Conservation (phyloP, 352 stramenopile species). For the Pythium sukuiense region DNA sequence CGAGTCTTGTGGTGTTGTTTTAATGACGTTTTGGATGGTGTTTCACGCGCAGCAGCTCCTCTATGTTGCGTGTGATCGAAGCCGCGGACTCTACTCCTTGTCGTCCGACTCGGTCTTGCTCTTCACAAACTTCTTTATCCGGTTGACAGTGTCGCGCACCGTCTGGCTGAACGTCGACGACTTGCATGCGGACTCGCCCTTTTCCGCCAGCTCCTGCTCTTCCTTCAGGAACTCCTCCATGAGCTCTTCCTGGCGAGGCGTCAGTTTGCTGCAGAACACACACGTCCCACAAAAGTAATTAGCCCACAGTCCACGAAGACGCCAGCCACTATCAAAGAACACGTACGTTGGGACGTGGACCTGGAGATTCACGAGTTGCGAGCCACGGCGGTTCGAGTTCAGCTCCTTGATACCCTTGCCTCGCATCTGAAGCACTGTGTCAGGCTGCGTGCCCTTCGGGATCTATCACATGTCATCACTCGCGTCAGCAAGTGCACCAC, state of each 20-base stretch:
- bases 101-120: constrained; percentile 32
- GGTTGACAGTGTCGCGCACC: constrained; percentile 79
- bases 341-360: constrained; percentile 93
- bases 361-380: constrained; percentile 97
- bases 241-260: constrained; percentile 93
- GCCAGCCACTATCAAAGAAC: background rate
- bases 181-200: constrained; percentile 78
- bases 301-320: background rate
- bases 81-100: constrained; percentile 6
- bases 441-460: constrained; percentile 93
- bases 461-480: constrained; percentile 38
- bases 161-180: constrained; percentile 80
- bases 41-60: background rate
- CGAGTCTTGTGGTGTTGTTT: background rate
- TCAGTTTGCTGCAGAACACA: constrained; percentile 70
- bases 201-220: constrained; percentile 66
- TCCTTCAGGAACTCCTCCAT: constrained; percentile 95
- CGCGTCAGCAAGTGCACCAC: background rate
- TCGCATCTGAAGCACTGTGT: constrained; percentile 95
- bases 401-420: constrained; percentile 96
- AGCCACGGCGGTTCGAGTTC: constrained; percentile 90
- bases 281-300: background rate
- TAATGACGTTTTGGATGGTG: background rate
- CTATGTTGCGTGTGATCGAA: background rate
- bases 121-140: constrained; percentile 91